phyloP scores from a whole-genome alignment of 257 asterid genomes.

The Lithospermum erythrorhizon region DNA sequence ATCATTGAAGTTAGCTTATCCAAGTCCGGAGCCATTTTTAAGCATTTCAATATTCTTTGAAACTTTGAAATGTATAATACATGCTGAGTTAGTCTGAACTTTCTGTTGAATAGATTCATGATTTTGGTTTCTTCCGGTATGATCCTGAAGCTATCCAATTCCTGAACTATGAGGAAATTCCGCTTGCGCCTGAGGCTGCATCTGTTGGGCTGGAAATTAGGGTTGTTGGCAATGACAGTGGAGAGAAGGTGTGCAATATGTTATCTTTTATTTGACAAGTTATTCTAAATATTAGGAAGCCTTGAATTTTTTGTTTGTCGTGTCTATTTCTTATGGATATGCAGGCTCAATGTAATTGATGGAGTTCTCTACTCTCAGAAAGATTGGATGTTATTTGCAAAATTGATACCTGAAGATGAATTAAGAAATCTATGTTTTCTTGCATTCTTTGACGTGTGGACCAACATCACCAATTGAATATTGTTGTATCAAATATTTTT shows the following conservation, averaged over 20 bases:
- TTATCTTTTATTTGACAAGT: background rate
- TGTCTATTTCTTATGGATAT: too few relatives aligned
- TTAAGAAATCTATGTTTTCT: too few relatives aligned
- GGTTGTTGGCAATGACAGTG: constrained; percentile 99
- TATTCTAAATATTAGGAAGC: background rate
- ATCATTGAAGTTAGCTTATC: background rate
- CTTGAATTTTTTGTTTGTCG: background rate
- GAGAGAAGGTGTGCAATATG: constrained; percentile 69
- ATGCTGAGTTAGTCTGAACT: constrained; percentile 6
- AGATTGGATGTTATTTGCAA: too few relatives aligned
- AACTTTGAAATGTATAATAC: background rate
- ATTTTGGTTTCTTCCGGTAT: constrained; percentile 90
- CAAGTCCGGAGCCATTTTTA: background rate
- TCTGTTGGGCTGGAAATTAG: constrained; percentile 95
- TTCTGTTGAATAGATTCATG: constrained; percentile 62
- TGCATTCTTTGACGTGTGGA: too few relatives aligned
- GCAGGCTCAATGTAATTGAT: too few relatives aligned
- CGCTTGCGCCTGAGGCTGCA: constrained; percentile 96
- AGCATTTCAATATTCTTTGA: too few relatives aligned
- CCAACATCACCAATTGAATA: too few relatives aligned
- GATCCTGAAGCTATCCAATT: constrained; percentile 83
- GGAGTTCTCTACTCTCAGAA: too few relatives aligned
- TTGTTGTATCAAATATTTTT: too few relatives aligned
- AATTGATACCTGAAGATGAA: too few relatives aligned
- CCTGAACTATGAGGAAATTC: constrained; percentile 89